These are phyloP conservation scores for Hapsidospora chrysogenum DNA, from an alignment of 495 filamentous ascomycete species.

Conservation along the genomic window DNA sequence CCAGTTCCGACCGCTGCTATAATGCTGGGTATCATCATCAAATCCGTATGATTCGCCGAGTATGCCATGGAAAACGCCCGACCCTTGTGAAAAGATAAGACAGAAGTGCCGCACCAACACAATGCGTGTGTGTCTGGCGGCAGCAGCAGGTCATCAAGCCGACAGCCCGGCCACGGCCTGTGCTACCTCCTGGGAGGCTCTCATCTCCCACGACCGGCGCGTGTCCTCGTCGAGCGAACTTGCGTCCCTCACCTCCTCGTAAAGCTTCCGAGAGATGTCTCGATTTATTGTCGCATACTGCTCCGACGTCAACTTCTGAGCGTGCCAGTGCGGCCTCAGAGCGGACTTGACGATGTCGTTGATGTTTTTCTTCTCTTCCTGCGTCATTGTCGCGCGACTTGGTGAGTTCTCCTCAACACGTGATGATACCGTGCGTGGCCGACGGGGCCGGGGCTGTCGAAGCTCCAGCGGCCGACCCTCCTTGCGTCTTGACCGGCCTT, in stretches of 20 bases:
- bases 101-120: no score
- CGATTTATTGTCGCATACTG: conserved; percentile 83
- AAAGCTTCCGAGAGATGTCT: conserved; percentile 66
- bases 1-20: no score
- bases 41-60: no score
- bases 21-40: no score
- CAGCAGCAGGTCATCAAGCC: conserved; percentile 13
- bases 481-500: conserved; percentile 11
- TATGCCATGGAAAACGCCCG: no score
- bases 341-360: conserved; percentile 64
- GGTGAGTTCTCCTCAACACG: conserved; percentile 13
- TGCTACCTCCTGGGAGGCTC: conserved; percentile 59
- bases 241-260: conserved; percentile 54
- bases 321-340: conserved; percentile 59
- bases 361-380: conserved; percentile 62
- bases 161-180: conserved; percentile 37
- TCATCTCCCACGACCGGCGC: conserved; percentile 45
- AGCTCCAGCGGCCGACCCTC: conserved; percentile 17
- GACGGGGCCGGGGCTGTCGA: conserved; percentile 33
- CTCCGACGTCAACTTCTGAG: conserved; percentile 54
- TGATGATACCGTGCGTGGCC: conserved; percentile 10
- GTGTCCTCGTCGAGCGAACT: conserved; percentile 34
- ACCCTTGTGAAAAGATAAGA: no score
- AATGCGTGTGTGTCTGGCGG: no score
- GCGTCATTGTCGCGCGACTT: conserved; percentile 36